These are phyloP conservation scores for Fonsecaea multimorphosa DNA, from an alignment of 2,329 filamentous ascomycete species.

Conservation along the genomic window DNA sequence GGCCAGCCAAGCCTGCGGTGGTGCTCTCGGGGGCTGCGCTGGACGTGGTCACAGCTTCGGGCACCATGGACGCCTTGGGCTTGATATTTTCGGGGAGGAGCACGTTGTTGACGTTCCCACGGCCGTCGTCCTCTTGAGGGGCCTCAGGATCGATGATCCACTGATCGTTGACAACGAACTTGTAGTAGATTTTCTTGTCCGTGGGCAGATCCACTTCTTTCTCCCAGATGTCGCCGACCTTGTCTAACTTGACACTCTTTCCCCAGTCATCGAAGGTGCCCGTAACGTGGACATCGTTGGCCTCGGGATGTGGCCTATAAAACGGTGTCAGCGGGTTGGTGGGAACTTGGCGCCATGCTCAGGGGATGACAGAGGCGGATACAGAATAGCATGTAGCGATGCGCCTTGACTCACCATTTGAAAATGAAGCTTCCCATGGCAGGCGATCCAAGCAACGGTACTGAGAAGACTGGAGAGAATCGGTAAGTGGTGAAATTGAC, in stretches of 20 bases:
- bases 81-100: constrained; percentile 75
- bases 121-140: constrained; percentile 79
- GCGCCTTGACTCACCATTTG: constrained; percentile 36
- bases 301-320: constrained; percentile 74
- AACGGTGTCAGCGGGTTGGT: constrained; percentile 24
- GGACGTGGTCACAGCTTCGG: constrained; percentile 53
- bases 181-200: constrained; percentile 84
- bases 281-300: constrained; percentile 88
- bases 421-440: constrained; percentile 40
- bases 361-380: constrained; percentile 14
- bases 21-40: constrained; percentile 73
- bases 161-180: constrained; percentile 95
- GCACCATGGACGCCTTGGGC: constrained; percentile 25
- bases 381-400: not conserved
- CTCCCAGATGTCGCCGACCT: constrained; percentile 73
- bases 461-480: constrained; percentile 11
- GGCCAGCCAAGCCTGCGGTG: constrained; percentile 62
- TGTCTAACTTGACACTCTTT: constrained; percentile 82
- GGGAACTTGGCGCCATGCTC: constrained; percentile 4
- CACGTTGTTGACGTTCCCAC: constrained; percentile 92
- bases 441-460: not conserved
- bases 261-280: constrained; percentile 95
- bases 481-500: constrained; percentile 1
- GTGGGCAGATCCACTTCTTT: constrained; percentile 78
- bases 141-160: constrained; percentile 85